Evolutionary conservation across 202 grass and related monocot genomes (phyloP).

Genomic region (Digitaria exilis): DNA sequence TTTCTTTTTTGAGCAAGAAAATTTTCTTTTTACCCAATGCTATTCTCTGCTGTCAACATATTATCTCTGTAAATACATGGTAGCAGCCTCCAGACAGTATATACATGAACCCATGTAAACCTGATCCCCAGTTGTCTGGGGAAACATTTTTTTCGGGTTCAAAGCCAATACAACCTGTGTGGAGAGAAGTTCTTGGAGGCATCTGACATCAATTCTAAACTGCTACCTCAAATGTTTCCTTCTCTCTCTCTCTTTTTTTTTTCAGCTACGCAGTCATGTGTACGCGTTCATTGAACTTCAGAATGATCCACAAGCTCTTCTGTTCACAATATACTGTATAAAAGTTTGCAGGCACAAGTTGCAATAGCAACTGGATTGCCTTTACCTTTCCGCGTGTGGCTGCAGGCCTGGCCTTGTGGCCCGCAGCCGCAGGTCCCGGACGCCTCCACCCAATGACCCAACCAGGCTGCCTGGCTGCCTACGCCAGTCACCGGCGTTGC

Average conservation of each 20-base stretch:
- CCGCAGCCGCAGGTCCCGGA: background rate
- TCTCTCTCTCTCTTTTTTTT: background rate
- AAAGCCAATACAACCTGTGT: background rate
- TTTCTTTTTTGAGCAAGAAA: no score
- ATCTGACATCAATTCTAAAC: background rate
- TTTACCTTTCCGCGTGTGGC: background rate
- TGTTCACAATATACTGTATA: background rate
- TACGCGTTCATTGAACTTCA: background rate
- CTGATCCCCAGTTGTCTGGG: background rate
- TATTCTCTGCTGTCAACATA: background rate
- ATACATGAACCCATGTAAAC: background rate
- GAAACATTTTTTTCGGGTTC: background rate
- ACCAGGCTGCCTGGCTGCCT: no score
- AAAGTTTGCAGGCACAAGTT: background rate
- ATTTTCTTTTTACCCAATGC: background rate
- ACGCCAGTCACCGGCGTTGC: background rate
- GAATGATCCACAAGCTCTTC: background rate
- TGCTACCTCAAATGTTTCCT: background rate
- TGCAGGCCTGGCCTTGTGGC: background rate
- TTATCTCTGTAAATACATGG: slow-evolving; percentile 39
- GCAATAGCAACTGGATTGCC: background rate
- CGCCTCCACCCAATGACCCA: background rate
- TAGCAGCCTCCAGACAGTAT: background rate
- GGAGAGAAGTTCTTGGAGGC: background rate
- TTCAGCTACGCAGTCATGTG: background rate